A percentile compares a stretch with the other conserved stretches of the same genome.
Evolutionary conservation across 2,329 filamentous ascomycete species (phyloP).

Genomic region (Colletotrichum tanaceti): DNA sequence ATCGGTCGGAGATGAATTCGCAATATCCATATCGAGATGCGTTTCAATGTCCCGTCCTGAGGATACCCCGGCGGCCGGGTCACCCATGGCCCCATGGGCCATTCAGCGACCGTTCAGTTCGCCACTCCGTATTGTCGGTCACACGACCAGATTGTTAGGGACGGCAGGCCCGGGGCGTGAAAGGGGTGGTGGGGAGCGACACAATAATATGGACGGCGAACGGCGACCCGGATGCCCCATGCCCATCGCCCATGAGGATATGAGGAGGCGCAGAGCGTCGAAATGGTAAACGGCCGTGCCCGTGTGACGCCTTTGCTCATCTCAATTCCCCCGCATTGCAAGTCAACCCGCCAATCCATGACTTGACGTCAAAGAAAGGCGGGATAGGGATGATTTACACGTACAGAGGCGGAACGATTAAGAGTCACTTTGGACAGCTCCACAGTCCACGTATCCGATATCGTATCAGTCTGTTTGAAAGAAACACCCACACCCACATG

Average conservation of each 20-base stretch:
- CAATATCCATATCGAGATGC: neutral
- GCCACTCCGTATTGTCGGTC: constrained; percentile 16
- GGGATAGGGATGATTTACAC: neutral
- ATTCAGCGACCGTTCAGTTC: too few relatives aligned
- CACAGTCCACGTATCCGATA: constrained; percentile 11
- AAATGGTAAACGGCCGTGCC: constrained; percentile 1
- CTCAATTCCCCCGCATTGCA: constrained; percentile 3
- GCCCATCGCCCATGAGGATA: neutral
- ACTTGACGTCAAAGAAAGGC: neutral
- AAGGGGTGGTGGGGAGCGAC: neutral
- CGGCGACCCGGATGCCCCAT: neutral
- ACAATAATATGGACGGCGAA: neutral
- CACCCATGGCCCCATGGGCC: too few relatives aligned
- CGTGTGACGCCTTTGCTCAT: constrained; percentile 12
- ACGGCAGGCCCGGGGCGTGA: constrained; percentile 7
- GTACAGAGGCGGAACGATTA: neutral
- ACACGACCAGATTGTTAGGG: constrained; percentile 24
- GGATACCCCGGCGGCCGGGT: neutral
- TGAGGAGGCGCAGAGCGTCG: neutral
- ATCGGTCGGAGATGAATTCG: neutral
- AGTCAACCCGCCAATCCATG: neutral
- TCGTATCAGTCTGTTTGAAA: constrained; percentile 7
- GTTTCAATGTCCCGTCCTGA: neutral
- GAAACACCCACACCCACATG: neutral
- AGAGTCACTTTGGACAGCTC: constrained; percentile 3